Base-by-base conservation (phyloP, 2,329 filamentous ascomycete species). In the Juglanconis juglandina region DNA sequence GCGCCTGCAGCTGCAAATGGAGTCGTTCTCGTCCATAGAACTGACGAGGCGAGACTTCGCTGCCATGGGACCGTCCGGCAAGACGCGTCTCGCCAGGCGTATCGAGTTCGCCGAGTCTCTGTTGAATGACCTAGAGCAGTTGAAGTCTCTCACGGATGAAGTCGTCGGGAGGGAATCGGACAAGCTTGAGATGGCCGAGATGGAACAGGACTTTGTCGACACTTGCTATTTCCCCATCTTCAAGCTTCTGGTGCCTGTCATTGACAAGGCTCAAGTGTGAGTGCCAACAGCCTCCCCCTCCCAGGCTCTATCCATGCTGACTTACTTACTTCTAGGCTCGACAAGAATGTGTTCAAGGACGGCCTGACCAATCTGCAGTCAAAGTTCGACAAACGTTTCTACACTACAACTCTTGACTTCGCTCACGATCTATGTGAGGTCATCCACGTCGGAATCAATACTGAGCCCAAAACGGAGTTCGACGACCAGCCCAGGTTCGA, bases 21-120 rank as follows among this genome's bases (percentile, higher is more conserved):
- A 98, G 73, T 91, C 92, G 0, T 99, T 98, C 73, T 94, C 94
- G 6, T 96, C 92, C 0, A 96, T 97, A 89, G 95, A 99, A 75
- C 88, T 99, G 66, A 97, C 95, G 2, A 85, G 95, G 56, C 89
- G 95, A 61, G 94, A 98, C 74, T 99, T 97, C 74, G 90, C 90
- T n/a, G 89, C 90, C 42, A 96, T 98, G 91, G 95, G 95, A 6
- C 87, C 90, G 46, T 87, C 87, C 51, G 95, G 95, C 58, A 87
- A 88, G 68, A 84, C 89, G 33, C 85, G 92, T 53, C 80, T 99
- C 35, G 81, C 88, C 54, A 84, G 92, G 60, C 87, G 95, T 49
- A 93, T 98, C 66, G 90, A 94, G 64, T 99, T 99, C 72, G 92
- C 92, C 7, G 83, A 93, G 66, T 82, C 80, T 47, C 79, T 96